Evolutionary conservation across 2,329 filamentous ascomycete genomes (phyloP).

Genomic region (Rutstroemia sydowiana): DNA sequence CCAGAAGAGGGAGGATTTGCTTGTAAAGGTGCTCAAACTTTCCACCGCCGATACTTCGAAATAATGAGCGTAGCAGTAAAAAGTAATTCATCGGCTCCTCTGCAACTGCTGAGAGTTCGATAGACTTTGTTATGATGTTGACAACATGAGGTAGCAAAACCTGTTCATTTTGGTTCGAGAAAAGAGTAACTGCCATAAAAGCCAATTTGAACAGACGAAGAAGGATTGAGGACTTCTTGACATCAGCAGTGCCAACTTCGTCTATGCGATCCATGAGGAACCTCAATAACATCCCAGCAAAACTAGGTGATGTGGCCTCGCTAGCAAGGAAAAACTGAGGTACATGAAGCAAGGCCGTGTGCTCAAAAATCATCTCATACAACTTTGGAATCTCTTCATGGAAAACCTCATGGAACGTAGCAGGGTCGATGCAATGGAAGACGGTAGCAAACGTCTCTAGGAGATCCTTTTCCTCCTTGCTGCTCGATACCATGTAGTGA

Average conservation of each 20-base stretch:
- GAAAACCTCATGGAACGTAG: constrained; percentile 97
- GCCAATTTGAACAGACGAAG: constrained; percentile 93
- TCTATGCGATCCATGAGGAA: constrained; percentile 97
- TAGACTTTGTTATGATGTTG: constrained; percentile 94
- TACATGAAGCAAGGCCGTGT: constrained; percentile 86
- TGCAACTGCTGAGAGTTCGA: constrained; percentile 89
- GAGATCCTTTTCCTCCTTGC: constrained; percentile 94
- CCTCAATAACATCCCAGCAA: constrained; percentile 94
- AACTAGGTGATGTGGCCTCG: constrained; percentile 93
- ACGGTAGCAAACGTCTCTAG: constrained; percentile 97
- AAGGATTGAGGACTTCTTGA: constrained; percentile 87
- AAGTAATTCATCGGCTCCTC: constrained; percentile 99
- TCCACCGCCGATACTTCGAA: constrained; percentile 92
- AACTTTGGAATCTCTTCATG: constrained; percentile 94
- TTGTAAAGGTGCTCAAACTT: constrained; percentile 98
- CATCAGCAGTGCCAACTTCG: constrained; percentile 85
- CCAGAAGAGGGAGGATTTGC: constrained; percentile 88
- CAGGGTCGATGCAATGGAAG: constrained; percentile 96
- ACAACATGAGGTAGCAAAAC: constrained; percentile 93
- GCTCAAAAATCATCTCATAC: constrained; percentile 97
- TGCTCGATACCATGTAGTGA: constrained; percentile 88
- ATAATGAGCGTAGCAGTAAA: constrained; percentile 81
- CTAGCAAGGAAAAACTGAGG: constrained; percentile 98
- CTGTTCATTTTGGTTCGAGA: constrained; percentile 89
- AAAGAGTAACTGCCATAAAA: constrained; percentile 98